phyloP scores from a whole-genome alignment of 164 flowering plant genomes.

The Macadamia integrifolia region DNA sequence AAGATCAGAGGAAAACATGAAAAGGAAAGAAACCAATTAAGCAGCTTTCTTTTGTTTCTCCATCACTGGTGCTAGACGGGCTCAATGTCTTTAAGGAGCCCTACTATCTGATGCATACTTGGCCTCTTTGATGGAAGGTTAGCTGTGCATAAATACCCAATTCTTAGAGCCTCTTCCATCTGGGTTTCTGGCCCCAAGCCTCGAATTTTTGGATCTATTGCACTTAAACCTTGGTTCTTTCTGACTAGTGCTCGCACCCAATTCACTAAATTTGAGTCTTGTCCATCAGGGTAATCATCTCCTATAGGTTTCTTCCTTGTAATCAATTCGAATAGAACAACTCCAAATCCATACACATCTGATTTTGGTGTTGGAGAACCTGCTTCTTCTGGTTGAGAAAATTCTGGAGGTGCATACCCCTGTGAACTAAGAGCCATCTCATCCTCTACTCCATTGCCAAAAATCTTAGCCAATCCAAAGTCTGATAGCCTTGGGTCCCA shows the following conservation, averaged over 20 bases:
- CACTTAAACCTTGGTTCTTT: conserved; percentile 42
- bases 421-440: conserved; percentile 46
- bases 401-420: conserved; percentile 68
- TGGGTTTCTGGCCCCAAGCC: conserved; percentile 47
- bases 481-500: conserved; percentile 84
- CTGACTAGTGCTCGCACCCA: conserved; percentile 75
- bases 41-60: not conserved
- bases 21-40: not conserved
- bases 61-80: conserved; percentile 30
- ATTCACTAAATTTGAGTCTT: conserved; percentile 46
- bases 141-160: conserved; percentile 87
- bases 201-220: conserved; percentile 67
- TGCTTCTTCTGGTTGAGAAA: conserved; percentile 30
- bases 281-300: conserved; percentile 56
- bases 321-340: conserved; percentile 67
- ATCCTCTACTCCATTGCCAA: conserved; percentile 53
- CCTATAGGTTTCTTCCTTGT: conserved; percentile 74
- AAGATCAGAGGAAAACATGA: not conserved
- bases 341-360: conserved; percentile 80
- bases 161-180: conserved; percentile 76
- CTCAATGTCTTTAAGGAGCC: conserved; percentile 80
- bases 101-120: conserved; percentile 89
- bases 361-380: conserved; percentile 50
- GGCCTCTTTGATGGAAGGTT: conserved; percentile 79
- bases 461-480: conserved; percentile 68